These are phyloP conservation scores for Platanthera zijinensis DNA, from an alignment of 106 monocot genomes.

Conservation along the genomic window DNA sequence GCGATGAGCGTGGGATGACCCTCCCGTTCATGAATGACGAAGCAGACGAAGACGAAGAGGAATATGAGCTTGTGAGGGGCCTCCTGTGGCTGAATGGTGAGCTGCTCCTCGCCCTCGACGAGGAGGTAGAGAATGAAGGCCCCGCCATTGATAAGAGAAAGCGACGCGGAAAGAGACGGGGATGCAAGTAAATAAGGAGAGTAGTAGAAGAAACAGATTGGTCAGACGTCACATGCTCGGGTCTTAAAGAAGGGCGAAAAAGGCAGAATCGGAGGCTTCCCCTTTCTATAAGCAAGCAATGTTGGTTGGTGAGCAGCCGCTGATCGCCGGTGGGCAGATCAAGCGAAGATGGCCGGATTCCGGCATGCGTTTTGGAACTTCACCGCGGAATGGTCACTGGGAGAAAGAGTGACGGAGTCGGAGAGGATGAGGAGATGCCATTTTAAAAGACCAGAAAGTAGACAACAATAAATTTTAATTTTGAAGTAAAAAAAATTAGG, in stretches of 20 bases:
- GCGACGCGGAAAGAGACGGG: not conserved
- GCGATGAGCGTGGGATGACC: slow-evolving; percentile 79
- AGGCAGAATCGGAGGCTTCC: not conserved
- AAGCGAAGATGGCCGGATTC: not conserved
- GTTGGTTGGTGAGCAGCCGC: not conserved
- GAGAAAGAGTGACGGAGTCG: not conserved
- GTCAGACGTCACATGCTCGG: slow-evolving; percentile 11
- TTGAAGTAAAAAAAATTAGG: not conserved
- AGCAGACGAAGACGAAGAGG: slow-evolving; percentile 48
- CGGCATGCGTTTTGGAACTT: too few relatives aligned
- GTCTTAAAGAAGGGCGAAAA: slow-evolving; percentile 3
- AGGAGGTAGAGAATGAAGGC: slow-evolving; percentile 33
- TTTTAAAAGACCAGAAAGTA: not conserved
- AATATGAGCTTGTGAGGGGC: slow-evolving; percentile 53
- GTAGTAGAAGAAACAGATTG: not conserved
- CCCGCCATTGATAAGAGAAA: slow-evolving; percentile 28
- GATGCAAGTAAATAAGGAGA: not conserved
- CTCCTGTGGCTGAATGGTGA: slow-evolving; percentile 66
- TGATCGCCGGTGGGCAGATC: too few relatives aligned
- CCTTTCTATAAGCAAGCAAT: slow-evolving; percentile 8
- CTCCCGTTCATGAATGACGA: slow-evolving; percentile 47
- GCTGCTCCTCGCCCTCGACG: slow-evolving; percentile 62
- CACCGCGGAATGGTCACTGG: not conserved
- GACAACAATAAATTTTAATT: not conserved
- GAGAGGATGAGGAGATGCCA: not conserved